A percentile compares a stretch with the other conserved stretches of the same genome.
Evolutionary conservation across 768 basidiomycete species (phyloP).

Genomic region (Tulasnella sp.): DNA sequence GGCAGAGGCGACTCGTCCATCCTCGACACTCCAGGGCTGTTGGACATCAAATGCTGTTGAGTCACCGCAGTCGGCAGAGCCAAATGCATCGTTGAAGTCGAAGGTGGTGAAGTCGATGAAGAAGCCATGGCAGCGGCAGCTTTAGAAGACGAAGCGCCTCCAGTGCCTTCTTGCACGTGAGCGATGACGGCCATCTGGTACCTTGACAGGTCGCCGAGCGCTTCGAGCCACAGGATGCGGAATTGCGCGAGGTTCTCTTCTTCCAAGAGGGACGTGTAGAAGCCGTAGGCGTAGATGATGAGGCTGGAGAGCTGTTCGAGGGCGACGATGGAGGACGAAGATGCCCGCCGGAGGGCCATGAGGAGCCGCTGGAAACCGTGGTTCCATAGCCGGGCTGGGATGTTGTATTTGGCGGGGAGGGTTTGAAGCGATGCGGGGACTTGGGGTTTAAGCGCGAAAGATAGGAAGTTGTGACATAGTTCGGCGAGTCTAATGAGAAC

Average conservation of each 20-base stretch:
- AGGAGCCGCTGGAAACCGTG: conserved; percentile 86
- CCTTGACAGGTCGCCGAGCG: conserved; percentile 90
- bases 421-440: conserved; percentile 85
- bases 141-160: conserved; percentile 7
- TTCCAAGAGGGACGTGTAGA: conserved; percentile 86
- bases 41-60: conserved; percentile 29
- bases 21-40: conserved; percentile 46
- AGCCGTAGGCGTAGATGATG: conserved; percentile 91
- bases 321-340: conserved; percentile 62
- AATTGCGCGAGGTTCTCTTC: conserved; percentile 66
- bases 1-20: conserved; percentile 65
- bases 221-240: conserved; percentile 87
- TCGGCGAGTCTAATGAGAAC: conserved; percentile 67
- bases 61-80: conserved; percentile 25
- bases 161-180: conserved; percentile 48
- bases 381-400: conserved; percentile 89
- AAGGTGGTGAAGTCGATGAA: conserved; percentile 52
- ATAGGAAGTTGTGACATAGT: conserved; percentile 80
- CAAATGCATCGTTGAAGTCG: conserved; percentile 26
- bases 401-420: conserved; percentile 92
- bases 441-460: conserved; percentile 76
- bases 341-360: conserved; percentile 82
- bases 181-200: conserved; percentile 96
- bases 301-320: conserved; percentile 92
- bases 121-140: conserved; percentile 39